Base-by-base conservation (phyloP, 116 monocot genomes). In the Papilionanthe hybrid region DNA sequence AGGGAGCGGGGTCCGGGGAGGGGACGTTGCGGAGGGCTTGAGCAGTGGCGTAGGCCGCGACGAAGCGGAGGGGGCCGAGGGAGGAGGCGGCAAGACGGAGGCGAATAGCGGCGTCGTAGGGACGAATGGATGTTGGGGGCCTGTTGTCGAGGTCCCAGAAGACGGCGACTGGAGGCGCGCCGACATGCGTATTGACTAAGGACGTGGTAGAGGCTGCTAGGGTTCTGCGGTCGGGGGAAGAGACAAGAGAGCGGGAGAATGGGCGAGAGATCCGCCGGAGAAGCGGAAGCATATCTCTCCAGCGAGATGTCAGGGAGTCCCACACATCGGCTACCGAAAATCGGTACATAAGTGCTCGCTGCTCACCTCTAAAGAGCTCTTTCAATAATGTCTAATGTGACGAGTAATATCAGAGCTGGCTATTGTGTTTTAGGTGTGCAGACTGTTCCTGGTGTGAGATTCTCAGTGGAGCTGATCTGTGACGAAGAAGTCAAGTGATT, bases 141-240 rank as follows among this genome's bases (percentile, higher is more conserved):
- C 74, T 84, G 79, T 79, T 84, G 83, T 79, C 71, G 12, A 89
- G 81, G 48, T 89, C 86, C 89, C 89, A 86, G 75, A 89, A 89
- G 50, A 89, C 75, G 25, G 71, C 83, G 7, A 81, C 76, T 29
- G 72, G 18, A 5, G 80, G 80, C 1, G 18, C 22, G 5, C 29
- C n/a, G 4, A 12, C 53, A 7, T 25, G 23, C 0, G 43, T n/a
- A 41, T 13, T 11, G 73, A 72, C 76, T 49, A 81, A 2, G 75
- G 76, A 15, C 66, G 77, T 1, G 55, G 37, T 6, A 1, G 50
- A 15, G 12, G 56, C 13, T 41, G 18, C 20, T 22, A 15, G 73
- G 79, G 72, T 57, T 43, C n/a, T 41, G 80, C 7, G 50, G 42
- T 48, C 28, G 5, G 42, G 43, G 57, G 5, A 19, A 1, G 4